A percentile compares a stretch with the other conserved stretches of the same genome.
These are phyloP conservation scores for Lyophyllum shimeji DNA, from an alignment of 768 basidiomycete species.

Conservation along the genomic window DNA sequence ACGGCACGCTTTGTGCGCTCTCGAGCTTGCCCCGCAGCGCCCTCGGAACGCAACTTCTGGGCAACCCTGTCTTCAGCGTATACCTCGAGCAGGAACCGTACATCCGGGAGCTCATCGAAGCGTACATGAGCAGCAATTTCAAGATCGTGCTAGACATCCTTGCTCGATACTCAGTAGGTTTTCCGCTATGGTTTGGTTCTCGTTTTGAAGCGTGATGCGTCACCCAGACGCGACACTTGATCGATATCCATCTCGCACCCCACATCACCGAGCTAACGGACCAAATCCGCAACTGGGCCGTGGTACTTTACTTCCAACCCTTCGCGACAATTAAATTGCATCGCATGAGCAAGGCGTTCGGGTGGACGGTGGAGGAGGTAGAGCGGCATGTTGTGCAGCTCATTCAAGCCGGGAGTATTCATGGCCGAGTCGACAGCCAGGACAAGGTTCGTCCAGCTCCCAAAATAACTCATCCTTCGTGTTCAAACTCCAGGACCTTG, in stretches of 20 bases:
- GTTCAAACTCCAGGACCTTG: slow-evolving; percentile 4
- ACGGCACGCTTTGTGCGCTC: slow-evolving; percentile 81
- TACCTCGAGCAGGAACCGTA: slow-evolving; percentile 89
- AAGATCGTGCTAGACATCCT: slow-evolving; percentile 78
- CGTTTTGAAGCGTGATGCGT: neutral
- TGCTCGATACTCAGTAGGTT: slow-evolving; percentile 63
- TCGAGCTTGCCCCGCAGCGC: slow-evolving; percentile 69
- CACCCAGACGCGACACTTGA: slow-evolving; percentile 68
- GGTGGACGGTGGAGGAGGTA: slow-evolving; percentile 71
- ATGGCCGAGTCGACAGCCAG: slow-evolving; percentile 84
- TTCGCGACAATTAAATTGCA: slow-evolving; percentile 84
- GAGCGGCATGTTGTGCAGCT: slow-evolving; percentile 73
- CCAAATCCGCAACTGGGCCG: slow-evolving; percentile 72
- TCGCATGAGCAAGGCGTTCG: slow-evolving; percentile 85
- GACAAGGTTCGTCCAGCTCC: slow-evolving; percentile 59
- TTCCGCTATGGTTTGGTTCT: neutral
- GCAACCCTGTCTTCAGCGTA: slow-evolving; percentile 66
- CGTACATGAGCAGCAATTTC: slow-evolving; percentile 87
- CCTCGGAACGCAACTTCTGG: slow-evolving; percentile 67
- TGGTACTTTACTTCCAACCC: slow-evolving; percentile 89
- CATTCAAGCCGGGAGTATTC: slow-evolving; percentile 75
- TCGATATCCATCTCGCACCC: slow-evolving; percentile 73
- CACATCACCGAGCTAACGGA: slow-evolving; percentile 68
- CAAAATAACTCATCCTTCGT: neutral
- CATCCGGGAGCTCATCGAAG: slow-evolving; percentile 80